phyloP scores from a whole-genome alignment of 1,139 yeast genomes.

The Zygotorulaspora mrakii region DNA sequence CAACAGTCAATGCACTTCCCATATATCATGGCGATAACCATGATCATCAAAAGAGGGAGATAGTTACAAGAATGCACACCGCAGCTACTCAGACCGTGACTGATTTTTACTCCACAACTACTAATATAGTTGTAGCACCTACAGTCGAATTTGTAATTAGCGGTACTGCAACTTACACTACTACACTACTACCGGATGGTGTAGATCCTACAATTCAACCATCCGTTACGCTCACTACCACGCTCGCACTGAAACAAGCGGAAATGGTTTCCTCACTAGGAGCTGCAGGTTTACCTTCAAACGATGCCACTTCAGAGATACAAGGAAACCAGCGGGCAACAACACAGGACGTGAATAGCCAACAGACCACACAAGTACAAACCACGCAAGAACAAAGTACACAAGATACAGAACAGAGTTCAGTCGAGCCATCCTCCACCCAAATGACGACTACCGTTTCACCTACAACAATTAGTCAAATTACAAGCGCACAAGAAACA shows the following conservation, averaged over 20 bases:
- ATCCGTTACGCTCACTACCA: slow-evolving; percentile 33
- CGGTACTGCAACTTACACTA: slow-evolving; percentile 58
- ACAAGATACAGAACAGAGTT: slow-evolving; percentile 10
- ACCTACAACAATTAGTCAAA: no score
- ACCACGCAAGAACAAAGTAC: slow-evolving; percentile 10
- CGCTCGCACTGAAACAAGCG: slow-evolving; percentile 13
- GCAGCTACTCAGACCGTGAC: slow-evolving; percentile 55
- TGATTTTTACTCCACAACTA: slow-evolving; percentile 53
- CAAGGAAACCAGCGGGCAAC: slow-evolving; percentile 11
- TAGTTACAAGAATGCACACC: slow-evolving; percentile 59
- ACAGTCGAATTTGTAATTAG: slow-evolving; percentile 65
- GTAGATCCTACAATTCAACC: slow-evolving; percentile 36
- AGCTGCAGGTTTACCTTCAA: background rate
- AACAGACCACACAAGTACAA: slow-evolving; percentile 12
- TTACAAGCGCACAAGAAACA: slow-evolving; percentile 9
- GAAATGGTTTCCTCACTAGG: slow-evolving; percentile 1
- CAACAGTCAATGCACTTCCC: slow-evolving; percentile 24
- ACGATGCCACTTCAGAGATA: slow-evolving; percentile 2
- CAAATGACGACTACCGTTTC: slow-evolving; percentile 6
- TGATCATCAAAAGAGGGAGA: slow-evolving; percentile 32
- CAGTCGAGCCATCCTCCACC: background rate
- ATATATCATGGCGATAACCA: slow-evolving; percentile 28
- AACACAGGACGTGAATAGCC: slow-evolving; percentile 6
- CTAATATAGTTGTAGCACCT: slow-evolving; percentile 59
- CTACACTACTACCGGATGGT: slow-evolving; percentile 43